phyloP scores from a whole-genome alignment of 495 filamentous ascomycete species.

The Tuber melanosporum region DNA sequence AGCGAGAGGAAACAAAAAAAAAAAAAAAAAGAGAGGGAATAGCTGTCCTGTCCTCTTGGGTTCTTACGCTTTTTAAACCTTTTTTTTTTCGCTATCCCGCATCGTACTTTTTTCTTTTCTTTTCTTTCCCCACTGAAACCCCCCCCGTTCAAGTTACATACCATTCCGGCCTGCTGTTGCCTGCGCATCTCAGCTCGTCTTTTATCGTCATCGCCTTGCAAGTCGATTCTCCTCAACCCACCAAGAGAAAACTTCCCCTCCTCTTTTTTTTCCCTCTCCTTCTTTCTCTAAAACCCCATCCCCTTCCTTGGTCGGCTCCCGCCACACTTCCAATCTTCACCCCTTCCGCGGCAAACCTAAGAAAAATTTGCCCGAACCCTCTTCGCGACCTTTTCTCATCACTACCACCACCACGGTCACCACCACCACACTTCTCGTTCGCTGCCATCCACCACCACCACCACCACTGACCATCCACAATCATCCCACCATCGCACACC shows the following conservation, averaged over 20 bases:
- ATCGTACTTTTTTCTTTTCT: conserved; percentile 30
- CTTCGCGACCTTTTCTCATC: conserved; percentile 5
- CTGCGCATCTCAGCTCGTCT: conserved; percentile 36
- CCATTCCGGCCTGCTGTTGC: conserved; percentile 9
- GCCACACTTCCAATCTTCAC: conserved; percentile 41
- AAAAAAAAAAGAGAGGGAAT: not conserved
- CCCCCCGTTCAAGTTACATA: conserved; percentile 14
- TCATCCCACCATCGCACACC: conserved; percentile 26
- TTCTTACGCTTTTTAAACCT: conserved; percentile 39
- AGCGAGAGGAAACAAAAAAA: not conserved
- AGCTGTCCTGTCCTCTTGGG: conserved; percentile 33
- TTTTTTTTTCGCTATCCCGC: conserved; percentile 38
- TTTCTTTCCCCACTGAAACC: conserved; percentile 18
- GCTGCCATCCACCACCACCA: conserved; percentile 32
- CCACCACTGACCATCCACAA: conserved; percentile 26
- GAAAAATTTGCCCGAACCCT: conserved; percentile 6
- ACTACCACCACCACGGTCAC: not conserved
- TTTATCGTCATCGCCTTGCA: conserved; percentile 38
- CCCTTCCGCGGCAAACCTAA: conserved; percentile 43
- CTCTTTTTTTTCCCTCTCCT: conserved; percentile 45
- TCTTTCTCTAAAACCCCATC: conserved; percentile 44
- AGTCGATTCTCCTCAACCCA: conserved; percentile 26
- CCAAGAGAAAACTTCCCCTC: conserved; percentile 37
- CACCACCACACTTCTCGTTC: conserved; percentile 13
- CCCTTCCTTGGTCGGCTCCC: conserved; percentile 42